phyloP scores from a whole-genome alignment of 331 rosid species.

The Arachis monticola region DNA sequence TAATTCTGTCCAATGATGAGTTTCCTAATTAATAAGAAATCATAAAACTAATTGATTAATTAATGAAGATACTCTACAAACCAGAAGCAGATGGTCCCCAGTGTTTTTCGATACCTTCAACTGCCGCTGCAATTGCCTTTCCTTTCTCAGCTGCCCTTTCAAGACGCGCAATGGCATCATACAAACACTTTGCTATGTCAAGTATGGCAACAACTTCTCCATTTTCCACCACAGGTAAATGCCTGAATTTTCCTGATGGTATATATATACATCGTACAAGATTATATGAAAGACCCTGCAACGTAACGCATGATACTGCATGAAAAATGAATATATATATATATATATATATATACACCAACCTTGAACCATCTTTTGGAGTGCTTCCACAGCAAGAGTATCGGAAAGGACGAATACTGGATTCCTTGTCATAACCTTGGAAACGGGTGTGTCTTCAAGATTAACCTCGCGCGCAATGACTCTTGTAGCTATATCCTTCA shows the following conservation, averaged over 20 bases:
- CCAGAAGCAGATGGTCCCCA: slow-evolving; percentile 86
- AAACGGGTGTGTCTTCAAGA: slow-evolving; percentile 84
- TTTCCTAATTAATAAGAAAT: slow-evolving; percentile 4
- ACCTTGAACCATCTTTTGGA: slow-evolving; percentile 99
- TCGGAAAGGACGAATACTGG: slow-evolving; percentile 90
- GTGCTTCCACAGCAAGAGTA: slow-evolving; percentile 98
- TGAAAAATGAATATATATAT: neutral
- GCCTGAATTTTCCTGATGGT: slow-evolving; percentile 86
- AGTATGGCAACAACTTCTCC: slow-evolving; percentile 98
- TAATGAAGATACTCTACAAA: slow-evolving; percentile 48
- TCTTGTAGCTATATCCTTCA: slow-evolving; percentile 89
- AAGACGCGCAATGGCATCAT: slow-evolving; percentile 98
- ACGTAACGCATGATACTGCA: neutral
- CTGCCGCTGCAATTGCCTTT: slow-evolving; percentile 98
- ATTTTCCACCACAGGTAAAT: slow-evolving; percentile 97
- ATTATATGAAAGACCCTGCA: slow-evolving; percentile 18
- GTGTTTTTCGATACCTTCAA: slow-evolving; percentile 97
- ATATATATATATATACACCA: slow-evolving; percentile 16
- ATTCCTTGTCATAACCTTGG: slow-evolving; percentile 94
- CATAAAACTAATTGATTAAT: neutral
- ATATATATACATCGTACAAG: slow-evolving; percentile 34
- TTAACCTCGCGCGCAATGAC: slow-evolving; percentile 77
- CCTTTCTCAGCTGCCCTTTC: slow-evolving; percentile 99
- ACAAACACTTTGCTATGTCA: slow-evolving; percentile 96
- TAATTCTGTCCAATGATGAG: slow-evolving; percentile 15